phyloP scores from a whole-genome alignment of 1,139 yeast species.

The Candida labiduridarum region DNA sequence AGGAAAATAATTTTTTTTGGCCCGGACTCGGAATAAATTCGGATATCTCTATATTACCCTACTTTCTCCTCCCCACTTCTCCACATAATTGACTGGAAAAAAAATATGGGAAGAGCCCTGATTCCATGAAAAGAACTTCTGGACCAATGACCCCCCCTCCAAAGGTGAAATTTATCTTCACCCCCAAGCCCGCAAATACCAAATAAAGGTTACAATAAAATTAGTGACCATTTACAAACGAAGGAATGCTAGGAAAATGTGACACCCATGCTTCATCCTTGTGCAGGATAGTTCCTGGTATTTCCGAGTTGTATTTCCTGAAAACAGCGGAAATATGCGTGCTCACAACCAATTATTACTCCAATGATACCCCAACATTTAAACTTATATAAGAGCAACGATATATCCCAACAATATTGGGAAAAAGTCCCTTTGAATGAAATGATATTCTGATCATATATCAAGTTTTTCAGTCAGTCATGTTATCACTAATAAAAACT shows the following conservation, averaged over 20 bases:
- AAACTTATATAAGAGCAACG: background rate
- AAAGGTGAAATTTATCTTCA: too few relatives aligned
- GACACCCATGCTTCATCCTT: background rate
- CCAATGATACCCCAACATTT: background rate
- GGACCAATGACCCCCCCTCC: too few relatives aligned
- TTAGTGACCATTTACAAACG: background rate
- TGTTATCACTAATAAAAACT: conserved; percentile 9
- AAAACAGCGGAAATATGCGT: conserved; percentile 2
- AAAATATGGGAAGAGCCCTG: too few relatives aligned
- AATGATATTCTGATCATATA: background rate
- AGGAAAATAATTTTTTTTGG: background rate
- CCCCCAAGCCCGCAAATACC: too few relatives aligned
- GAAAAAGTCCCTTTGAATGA: background rate
- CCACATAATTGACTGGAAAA: too few relatives aligned
- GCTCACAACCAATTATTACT: background rate
- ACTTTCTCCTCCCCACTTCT: too few relatives aligned
- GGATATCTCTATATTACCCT: too few relatives aligned
- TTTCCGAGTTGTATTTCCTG: conserved; percentile 7
- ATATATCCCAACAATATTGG: background rate
- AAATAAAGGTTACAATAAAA: background rate
- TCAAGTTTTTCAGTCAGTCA: background rate
- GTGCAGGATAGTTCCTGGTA: conserved; percentile 1
- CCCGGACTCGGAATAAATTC: conserved; percentile 3
- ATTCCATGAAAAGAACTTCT: too few relatives aligned
- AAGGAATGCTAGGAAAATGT: background rate